Evolutionary conservation across 768 basidiomycete genomes (phyloP).

Genomic region (Termitomyces sp.): DNA sequence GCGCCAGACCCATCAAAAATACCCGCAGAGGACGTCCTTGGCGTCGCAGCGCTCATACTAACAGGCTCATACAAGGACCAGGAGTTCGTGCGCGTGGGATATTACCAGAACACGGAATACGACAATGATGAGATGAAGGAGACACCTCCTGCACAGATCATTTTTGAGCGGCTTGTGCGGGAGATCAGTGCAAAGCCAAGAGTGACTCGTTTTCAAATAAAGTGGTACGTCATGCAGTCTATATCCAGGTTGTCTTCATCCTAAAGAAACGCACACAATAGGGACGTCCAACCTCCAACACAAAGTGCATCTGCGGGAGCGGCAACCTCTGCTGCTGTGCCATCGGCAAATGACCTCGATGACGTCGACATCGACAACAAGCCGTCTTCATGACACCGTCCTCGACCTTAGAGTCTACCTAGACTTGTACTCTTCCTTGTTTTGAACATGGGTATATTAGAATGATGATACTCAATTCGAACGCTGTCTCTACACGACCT

Average conservation of each 20-base stretch:
- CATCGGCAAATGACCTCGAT: constrained; percentile 65
- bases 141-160: constrained; percentile 58
- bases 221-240: constrained; percentile 48
- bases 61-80: constrained; percentile 95
- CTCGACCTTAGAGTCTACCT: background rate
- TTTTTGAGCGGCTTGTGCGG: constrained; percentile 76
- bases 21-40: constrained; percentile 85
- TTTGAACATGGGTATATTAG: background rate
- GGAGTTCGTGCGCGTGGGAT: constrained; percentile 98
- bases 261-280: constrained; percentile 17
- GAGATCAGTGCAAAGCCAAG: constrained; percentile 89
- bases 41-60: constrained; percentile 94
- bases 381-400: constrained; percentile 15
- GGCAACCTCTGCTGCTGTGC: constrained; percentile 66
- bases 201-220: constrained; percentile 90
- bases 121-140: constrained; percentile 91
- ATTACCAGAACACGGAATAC: constrained; percentile 99
- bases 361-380: constrained; percentile 26
- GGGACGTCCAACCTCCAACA: constrained; percentile 59
- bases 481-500: background rate
- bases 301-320: constrained; percentile 46
- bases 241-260: background rate
- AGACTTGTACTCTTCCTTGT: background rate
- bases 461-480: background rate
- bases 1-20: constrained; percentile 82